Conservation (phyloP, 768 basidiomycete species). For the Lactifluus volemus region DNA sequence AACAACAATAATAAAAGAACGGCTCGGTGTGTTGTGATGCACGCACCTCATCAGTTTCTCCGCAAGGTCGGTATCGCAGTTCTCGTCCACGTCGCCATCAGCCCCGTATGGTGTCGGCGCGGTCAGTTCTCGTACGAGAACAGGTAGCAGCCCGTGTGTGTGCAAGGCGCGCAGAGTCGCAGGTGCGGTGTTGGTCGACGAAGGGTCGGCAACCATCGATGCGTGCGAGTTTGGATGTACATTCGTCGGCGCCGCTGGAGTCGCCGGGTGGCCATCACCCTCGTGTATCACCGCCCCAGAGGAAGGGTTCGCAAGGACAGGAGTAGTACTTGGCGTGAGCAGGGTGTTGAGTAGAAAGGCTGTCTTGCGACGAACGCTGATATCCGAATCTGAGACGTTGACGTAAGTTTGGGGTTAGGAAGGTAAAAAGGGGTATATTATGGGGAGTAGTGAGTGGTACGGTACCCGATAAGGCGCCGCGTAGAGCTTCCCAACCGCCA, state of each 20-base stretch:
- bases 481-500: slow-evolving; percentile 59
- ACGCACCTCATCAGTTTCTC: slow-evolving; percentile 52
- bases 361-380: slow-evolving; percentile 67
- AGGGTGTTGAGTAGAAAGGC: slow-evolving; percentile 70
- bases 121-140: slow-evolving; percentile 43
- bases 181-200: slow-evolving; percentile 42
- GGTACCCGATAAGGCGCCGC: slow-evolving; percentile 51
- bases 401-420: no score
- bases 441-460: neutral
- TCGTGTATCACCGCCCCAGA: neutral
- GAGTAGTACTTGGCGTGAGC: slow-evolving; percentile 39
- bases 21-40: neutral
- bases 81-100: slow-evolving; percentile 61
- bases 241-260: slow-evolving; percentile 18
- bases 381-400: slow-evolving; percentile 54
- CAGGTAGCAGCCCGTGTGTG: slow-evolving; percentile 37
- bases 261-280: no score
- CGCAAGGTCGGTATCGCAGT: slow-evolving; percentile 49
- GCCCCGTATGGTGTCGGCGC: slow-evolving; percentile 54
- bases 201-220: slow-evolving; percentile 48
- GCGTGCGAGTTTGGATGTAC: slow-evolving; percentile 73
- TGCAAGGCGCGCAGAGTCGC: slow-evolving; percentile 42
- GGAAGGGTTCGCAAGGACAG: neutral
- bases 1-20: neutral
- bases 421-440: neutral